Evolutionary conservation across 2,329 filamentous ascomycete species (phyloP).

Genomic region (Pseudogymnoascus sp.): DNA sequence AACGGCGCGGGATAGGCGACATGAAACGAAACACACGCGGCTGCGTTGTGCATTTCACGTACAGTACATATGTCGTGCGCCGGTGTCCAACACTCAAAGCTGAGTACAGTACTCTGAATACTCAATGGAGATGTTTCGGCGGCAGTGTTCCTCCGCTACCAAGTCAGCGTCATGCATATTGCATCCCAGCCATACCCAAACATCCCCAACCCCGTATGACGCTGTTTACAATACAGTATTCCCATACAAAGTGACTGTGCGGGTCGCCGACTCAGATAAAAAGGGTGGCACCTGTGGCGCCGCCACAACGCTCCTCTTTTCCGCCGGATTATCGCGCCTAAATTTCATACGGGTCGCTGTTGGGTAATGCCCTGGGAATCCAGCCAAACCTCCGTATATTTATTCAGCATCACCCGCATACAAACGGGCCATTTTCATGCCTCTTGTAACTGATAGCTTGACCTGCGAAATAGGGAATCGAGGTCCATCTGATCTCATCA

Average conservation of each 20-base stretch:
- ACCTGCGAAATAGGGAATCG: not conserved
- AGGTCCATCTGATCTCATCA: not conserved
- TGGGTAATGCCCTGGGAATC: not conserved
- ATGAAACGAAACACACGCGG: conserved; percentile 3
- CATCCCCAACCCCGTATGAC: not conserved
- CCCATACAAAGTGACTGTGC: not conserved
- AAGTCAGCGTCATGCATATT: conserved; percentile 4
- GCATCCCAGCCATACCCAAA: not conserved
- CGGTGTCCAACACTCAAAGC: not conserved
- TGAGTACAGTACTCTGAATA: not conserved
- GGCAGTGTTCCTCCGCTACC: not conserved
- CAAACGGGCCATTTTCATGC: not conserved
- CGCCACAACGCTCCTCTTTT: not conserved
- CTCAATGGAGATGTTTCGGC: not conserved
- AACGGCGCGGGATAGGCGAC: not conserved
- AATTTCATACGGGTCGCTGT: not conserved
- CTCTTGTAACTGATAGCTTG: not conserved
- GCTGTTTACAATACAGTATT: not conserved
- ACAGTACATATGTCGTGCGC: not conserved
- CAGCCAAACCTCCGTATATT: not conserved
- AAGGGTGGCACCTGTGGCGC: not conserved
- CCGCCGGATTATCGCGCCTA: not conserved
- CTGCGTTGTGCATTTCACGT: not conserved
- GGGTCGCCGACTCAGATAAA: not conserved
- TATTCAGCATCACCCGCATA: not conserved